Evolutionary conservation across 768 basidiomycete species (phyloP).

Genomic region (Collybia sordida): DNA sequence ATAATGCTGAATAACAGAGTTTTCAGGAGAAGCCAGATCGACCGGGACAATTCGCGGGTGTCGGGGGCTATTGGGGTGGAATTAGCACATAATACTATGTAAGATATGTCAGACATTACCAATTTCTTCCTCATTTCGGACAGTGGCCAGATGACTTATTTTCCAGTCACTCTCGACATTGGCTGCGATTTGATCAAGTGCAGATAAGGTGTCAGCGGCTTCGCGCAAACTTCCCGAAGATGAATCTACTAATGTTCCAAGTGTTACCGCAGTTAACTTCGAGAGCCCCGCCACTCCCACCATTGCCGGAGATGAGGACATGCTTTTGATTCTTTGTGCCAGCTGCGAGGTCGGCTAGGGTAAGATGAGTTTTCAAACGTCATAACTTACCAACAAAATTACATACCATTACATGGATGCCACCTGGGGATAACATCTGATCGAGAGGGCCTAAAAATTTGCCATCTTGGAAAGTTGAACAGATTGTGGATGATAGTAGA

Average conservation of each 20-base stretch:
- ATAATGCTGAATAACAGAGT: slow-evolving; percentile 72
- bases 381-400: not conserved
- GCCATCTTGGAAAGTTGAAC: slow-evolving; percentile 56
- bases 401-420: slow-evolving; percentile 31
- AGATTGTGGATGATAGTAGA: slow-evolving; percentile 44
- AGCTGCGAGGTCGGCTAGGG: slow-evolving; percentile 25
- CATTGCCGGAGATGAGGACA: slow-evolving; percentile 36
- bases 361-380: slow-evolving; percentile 1
- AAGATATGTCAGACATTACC: slow-evolving; percentile 18
- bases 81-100: not conserved
- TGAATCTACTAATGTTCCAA: slow-evolving; percentile 35
- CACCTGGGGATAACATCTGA: slow-evolving; percentile 27
- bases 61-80: slow-evolving; percentile 33
- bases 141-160: slow-evolving; percentile 34
- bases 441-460: slow-evolving; percentile 46
- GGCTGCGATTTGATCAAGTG: slow-evolving; percentile 34
- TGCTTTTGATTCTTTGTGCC: slow-evolving; percentile 27
- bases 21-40: slow-evolving; percentile 70
- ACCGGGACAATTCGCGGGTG: slow-evolving; percentile 42
- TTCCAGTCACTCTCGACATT: slow-evolving; percentile 51
- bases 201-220: slow-evolving; percentile 29
- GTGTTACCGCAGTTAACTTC: slow-evolving; percentile 33
- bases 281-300: slow-evolving; percentile 37
- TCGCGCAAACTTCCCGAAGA: slow-evolving; percentile 22
- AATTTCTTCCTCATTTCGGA: slow-evolving; percentile 28